A percentile compares a stretch with the other conserved stretches of the same genome.
Evolutionary conservation across 2,329 filamentous ascomycete genomes (phyloP).

Genomic region (Colletotrichum agaves): DNA sequence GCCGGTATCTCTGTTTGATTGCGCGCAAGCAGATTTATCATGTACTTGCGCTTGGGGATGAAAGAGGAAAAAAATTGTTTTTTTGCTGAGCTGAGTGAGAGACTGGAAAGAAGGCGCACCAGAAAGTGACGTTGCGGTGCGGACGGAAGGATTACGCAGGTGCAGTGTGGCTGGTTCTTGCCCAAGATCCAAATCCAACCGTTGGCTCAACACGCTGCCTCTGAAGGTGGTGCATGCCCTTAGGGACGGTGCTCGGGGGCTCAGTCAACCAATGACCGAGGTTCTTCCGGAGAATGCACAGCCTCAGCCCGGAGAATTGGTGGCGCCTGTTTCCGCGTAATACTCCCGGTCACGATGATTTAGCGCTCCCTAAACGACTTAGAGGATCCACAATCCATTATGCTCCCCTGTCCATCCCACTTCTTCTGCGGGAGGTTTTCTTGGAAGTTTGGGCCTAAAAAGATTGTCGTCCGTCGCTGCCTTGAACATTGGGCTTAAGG

Average conservation of each 20-base stretch:
- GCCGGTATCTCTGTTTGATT: constrained; percentile 29
- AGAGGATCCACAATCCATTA: constrained; percentile 15
- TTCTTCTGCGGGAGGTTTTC: constrained; percentile 27
- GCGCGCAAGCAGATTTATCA: constrained; percentile 23
- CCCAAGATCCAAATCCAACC: constrained; percentile 36
- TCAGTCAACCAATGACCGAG: constrained; percentile 26
- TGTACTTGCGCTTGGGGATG: constrained; percentile 16
- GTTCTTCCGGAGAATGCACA: constrained; percentile 12
- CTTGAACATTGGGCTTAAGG: constrained; percentile 24
- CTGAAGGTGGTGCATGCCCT: constrained; percentile 35
- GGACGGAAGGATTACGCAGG: constrained; percentile 38
- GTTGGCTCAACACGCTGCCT: constrained; percentile 30
- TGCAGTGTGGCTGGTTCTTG: constrained; percentile 39
- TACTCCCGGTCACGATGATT: constrained; percentile 24
- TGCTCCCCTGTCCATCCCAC: constrained; percentile 33
- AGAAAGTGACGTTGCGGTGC: constrained; percentile 36
- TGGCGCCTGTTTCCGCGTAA: constrained; percentile 36
- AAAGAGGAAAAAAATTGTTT: constrained; percentile 17
- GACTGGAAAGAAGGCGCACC: constrained; percentile 35
- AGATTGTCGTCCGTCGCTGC: constrained; percentile 9
- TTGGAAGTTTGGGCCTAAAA: constrained; percentile 30
- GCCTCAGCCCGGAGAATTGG: constrained; percentile 36
- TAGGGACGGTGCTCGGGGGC: constrained; percentile 2
- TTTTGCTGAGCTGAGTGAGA: constrained; percentile 33
- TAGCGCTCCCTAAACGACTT: constrained; percentile 28